phyloP scores from a whole-genome alignment of 352 stramenopile genomes.

The Lagenidium sp. region DNA sequence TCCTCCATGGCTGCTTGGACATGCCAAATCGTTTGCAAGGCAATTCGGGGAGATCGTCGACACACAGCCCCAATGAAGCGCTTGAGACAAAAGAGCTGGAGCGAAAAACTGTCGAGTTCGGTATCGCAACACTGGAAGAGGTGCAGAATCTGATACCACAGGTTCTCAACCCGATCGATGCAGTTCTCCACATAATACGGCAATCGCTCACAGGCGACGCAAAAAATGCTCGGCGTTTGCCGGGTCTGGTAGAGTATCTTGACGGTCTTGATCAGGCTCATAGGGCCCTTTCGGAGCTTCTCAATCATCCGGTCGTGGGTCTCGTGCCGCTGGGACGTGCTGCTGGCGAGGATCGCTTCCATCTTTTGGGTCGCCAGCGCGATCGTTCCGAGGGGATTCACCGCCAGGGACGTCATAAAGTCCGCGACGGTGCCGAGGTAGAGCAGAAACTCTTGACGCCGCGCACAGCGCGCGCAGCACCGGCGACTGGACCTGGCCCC shows the following conservation, averaged over 20 bases:
- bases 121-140: slow-evolving; percentile 66
- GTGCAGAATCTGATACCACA: slow-evolving; percentile 78
- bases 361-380: background rate
- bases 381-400: background rate
- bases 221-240: slow-evolving; percentile 60
- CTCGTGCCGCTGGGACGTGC: slow-evolving; percentile 10
- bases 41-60: slow-evolving; percentile 54
- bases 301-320: slow-evolving; percentile 30
- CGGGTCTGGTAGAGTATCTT: slow-evolving; percentile 77
- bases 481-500: slow-evolving; percentile 19
- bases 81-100: slow-evolving; percentile 60
- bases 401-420: slow-evolving; percentile 26
- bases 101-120: slow-evolving; percentile 26
- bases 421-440: slow-evolving; percentile 24
- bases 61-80: slow-evolving; percentile 67
- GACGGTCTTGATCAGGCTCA: slow-evolving; percentile 72
- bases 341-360: background rate
- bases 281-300: slow-evolving; percentile 40
- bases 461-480: slow-evolving; percentile 44
- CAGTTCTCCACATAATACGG: slow-evolving; percentile 68
- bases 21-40: slow-evolving; percentile 76
- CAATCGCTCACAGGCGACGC: slow-evolving; percentile 47
- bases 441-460: slow-evolving; percentile 46
- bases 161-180: slow-evolving; percentile 61
- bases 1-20: slow-evolving; percentile 57